A percentile compares a stretch with the other conserved stretches of the same genome.
These are phyloP conservation scores for Stramenopiles sp. DNA, from an alignment of 352 stramenopile genomes.

Conservation along the genomic window DNA sequence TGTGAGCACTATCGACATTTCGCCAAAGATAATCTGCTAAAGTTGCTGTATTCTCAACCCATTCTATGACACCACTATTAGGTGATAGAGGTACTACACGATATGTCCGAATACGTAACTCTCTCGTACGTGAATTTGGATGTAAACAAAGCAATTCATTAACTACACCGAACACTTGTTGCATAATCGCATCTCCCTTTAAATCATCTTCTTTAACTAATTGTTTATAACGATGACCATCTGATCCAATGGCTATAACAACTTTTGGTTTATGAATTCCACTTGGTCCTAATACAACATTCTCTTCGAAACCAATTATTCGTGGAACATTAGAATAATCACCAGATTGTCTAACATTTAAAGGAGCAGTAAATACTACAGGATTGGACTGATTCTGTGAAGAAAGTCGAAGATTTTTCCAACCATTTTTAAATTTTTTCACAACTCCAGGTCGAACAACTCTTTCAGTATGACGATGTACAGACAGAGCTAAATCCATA, in stretches of 20 bases:
- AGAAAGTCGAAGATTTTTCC: no score
- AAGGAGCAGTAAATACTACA: no score
- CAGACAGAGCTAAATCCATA: no score
- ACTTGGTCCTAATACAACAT: no score
- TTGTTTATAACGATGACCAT: background rate
- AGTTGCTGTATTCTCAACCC: constrained; percentile 73
- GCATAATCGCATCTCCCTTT: background rate
- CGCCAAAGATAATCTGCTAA: constrained; percentile 35
- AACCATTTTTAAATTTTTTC: no score
- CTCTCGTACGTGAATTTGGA: constrained; percentile 14
- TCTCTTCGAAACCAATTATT: no score
- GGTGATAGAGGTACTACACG: constrained; percentile 52
- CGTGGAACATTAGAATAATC: no score
- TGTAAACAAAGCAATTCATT: constrained; percentile 9
- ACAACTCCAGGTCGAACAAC: no score
- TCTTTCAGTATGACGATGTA: no score
- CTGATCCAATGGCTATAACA: background rate
- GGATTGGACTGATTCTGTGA: no score
- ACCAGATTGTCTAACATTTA: no score
- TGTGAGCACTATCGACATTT: constrained; percentile 35
- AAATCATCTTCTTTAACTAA: constrained; percentile 10
- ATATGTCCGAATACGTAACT: constrained; percentile 71
- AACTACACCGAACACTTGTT: constrained; percentile 4
- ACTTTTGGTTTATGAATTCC: constrained; percentile 1
- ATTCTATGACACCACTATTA: constrained; percentile 79